A percentile compares a stretch with the other conserved stretches of the same genome.
These are phyloP conservation scores for Prunus yedoensis DNA, from an alignment of 331 rosid species.

Conservation along the genomic window DNA sequence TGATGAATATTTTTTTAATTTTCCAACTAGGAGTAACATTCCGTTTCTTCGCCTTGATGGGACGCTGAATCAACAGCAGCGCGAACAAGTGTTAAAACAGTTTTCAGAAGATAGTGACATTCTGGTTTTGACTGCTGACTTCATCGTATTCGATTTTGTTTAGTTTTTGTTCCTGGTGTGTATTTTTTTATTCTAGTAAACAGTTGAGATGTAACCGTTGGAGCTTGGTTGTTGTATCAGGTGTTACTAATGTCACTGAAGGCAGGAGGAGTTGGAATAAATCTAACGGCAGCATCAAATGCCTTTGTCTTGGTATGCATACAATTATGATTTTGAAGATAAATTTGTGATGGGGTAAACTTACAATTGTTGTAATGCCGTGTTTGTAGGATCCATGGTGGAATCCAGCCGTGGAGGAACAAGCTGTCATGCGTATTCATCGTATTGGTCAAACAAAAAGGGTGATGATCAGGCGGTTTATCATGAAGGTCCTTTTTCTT, in stretches of 20 bases:
- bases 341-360: neutral
- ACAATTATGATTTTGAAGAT: constrained; percentile 16
- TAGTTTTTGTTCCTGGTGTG: neutral
- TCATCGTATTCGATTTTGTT: neutral
- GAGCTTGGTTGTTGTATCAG: constrained; percentile 44
- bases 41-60: constrained; percentile 91
- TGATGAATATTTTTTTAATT: constrained; percentile 16
- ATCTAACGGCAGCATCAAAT: constrained; percentile 94
- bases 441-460: constrained; percentile 97
- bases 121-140: constrained; percentile 46
- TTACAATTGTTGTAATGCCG: too few relatives aligned
- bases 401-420: constrained; percentile 99
- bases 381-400: constrained; percentile 94
- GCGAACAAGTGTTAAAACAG: constrained; percentile 81
- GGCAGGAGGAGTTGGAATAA: constrained; percentile 99
- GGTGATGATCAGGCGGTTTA: constrained; percentile 77
- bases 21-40: constrained; percentile 64
- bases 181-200: neutral
- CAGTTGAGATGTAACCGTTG: constrained; percentile 22
- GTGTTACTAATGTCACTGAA: constrained; percentile 94
- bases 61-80: constrained; percentile 77
- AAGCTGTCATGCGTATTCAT: constrained; percentile 98
- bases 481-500: constrained; percentile 62
- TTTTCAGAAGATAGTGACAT: constrained; percentile 76
- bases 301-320: constrained; percentile 91